Evolutionary conservation across 2,329 filamentous ascomycete genomes (phyloP).

Genomic region (Sporothrix dimorphospora): DNA sequence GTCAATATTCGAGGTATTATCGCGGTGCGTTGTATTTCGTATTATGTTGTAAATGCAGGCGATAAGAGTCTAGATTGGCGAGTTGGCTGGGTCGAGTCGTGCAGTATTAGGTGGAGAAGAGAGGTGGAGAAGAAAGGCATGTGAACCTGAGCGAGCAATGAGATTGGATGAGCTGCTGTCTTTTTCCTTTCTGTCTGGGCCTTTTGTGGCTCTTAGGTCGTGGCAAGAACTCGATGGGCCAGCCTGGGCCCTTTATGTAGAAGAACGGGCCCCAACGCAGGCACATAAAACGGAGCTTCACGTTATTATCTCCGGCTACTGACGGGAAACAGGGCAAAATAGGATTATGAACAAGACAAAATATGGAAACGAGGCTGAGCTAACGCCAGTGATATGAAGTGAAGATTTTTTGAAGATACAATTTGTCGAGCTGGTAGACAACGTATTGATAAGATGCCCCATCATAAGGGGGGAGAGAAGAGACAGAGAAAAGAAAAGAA

Average conservation of each 20-base stretch:
- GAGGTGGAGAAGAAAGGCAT: slow-evolving; percentile 4
- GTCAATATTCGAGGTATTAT: slow-evolving; percentile 2
- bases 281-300: neutral
- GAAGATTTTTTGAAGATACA: neutral
- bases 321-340: neutral
- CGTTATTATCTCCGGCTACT: neutral
- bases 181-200: neutral
- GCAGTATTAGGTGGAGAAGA: slow-evolving; percentile 3
- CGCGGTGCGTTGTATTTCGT: neutral
- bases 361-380: neutral
- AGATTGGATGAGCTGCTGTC: slow-evolving; percentile 2
- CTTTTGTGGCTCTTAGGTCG: neutral
- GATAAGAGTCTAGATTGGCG: slow-evolving; percentile 15
- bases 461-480: neutral
- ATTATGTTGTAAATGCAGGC: slow-evolving; percentile 1
- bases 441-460: neutral
- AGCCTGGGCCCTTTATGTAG: neutral
- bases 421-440: neutral
- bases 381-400: neutral
- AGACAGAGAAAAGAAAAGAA: neutral
- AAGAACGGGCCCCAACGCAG: neutral
- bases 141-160: slow-evolving; percentile 12
- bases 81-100: neutral
- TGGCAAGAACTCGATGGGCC: neutral
- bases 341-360: neutral